A percentile compares a stretch with the other conserved stretches of the same genome.
Conservation (phyloP, 78 protist species). For the Dictyostelium capitatum region DNA sequence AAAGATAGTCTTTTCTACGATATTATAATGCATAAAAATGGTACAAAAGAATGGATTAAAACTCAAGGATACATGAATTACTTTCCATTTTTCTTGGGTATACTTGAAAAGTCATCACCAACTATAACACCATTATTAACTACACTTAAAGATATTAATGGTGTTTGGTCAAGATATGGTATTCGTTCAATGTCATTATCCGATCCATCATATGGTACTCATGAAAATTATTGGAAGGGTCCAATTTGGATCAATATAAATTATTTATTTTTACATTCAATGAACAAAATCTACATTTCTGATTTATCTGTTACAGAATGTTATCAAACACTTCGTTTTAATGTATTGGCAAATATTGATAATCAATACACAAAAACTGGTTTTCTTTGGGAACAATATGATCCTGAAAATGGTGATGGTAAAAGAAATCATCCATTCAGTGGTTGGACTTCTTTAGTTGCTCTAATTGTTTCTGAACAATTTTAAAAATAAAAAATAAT, state of each 20-base stretch:
- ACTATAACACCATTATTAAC: background rate
- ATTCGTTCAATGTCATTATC: constrained; percentile 62
- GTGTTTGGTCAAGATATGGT: constrained; percentile 80
- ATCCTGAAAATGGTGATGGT: constrained; percentile 90
- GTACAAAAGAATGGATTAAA: background rate
- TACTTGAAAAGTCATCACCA: constrained; percentile 17
- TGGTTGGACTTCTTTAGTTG: constrained; percentile 96
- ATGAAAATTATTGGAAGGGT: constrained; percentile 96
- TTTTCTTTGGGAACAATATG: constrained; percentile 95
- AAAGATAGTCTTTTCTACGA: constrained; percentile 32
- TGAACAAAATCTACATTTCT: background rate
- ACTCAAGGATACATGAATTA: constrained; percentile 89
- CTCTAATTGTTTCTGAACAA: constrained; percentile 79
- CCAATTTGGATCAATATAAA: constrained; percentile 97
- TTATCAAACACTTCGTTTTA: constrained; percentile 65
- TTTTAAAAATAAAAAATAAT: constrained; percentile 19
- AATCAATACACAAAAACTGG: constrained; percentile 85
- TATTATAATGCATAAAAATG: background rate
- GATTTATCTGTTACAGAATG: background rate
- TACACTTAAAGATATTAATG: constrained; percentile 42
- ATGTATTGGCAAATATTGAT: constrained; percentile 65
- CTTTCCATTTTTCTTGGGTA: constrained; percentile 90
- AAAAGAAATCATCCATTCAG: constrained; percentile 91
- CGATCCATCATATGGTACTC: constrained; percentile 79
- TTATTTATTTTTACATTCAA: constrained; percentile 82